phyloP scores from a whole-genome alignment of 768 basidiomycete genomes.

The Butyriboletus loyo region DNA sequence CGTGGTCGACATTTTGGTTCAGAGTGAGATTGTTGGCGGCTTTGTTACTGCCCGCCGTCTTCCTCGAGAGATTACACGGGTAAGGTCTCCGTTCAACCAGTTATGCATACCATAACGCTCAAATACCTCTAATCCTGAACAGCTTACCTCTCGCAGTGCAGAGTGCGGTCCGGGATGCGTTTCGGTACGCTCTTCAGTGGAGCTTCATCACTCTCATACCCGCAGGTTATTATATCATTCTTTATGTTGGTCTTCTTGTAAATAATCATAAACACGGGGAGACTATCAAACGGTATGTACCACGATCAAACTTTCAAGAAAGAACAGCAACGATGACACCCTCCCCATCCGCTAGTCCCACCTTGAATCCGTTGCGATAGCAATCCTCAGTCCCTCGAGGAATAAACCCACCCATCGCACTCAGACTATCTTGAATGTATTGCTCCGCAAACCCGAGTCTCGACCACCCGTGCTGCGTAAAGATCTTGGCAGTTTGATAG shows the following conservation, averaged over 20 bases:
- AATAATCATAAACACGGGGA: not conserved
- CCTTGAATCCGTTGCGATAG: slow-evolving; percentile 16
- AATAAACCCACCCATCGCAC: slow-evolving; percentile 12
- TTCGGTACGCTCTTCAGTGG: too few relatives aligned
- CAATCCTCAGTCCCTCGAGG: slow-evolving; percentile 5
- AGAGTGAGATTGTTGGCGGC: not conserved
- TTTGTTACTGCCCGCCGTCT: not conserved
- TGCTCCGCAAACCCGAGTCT: slow-evolving; percentile 61
- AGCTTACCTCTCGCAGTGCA: too few relatives aligned
- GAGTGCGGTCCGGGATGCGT: too few relatives aligned
- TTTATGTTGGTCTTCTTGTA: too few relatives aligned
- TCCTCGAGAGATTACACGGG: not conserved
- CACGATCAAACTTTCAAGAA: not conserved
- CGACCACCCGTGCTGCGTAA: slow-evolving; percentile 47
- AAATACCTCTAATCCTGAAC: too few relatives aligned
- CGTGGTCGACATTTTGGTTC: slow-evolving; percentile 1
- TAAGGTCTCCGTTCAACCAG: not conserved
- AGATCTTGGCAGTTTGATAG: slow-evolving; percentile 50
- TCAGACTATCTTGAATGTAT: slow-evolving; percentile 49
- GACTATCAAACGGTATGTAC: not conserved
- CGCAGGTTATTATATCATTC: too few relatives aligned
- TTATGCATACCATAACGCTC: too few relatives aligned
- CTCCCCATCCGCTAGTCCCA: slow-evolving; percentile 13
- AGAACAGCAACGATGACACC: slow-evolving; percentile 11
- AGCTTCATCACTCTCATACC: too few relatives aligned